Evolutionary conservation across 768 basidiomycete genomes (phyloP).

Genomic region (Asterophora parasitica): DNA sequence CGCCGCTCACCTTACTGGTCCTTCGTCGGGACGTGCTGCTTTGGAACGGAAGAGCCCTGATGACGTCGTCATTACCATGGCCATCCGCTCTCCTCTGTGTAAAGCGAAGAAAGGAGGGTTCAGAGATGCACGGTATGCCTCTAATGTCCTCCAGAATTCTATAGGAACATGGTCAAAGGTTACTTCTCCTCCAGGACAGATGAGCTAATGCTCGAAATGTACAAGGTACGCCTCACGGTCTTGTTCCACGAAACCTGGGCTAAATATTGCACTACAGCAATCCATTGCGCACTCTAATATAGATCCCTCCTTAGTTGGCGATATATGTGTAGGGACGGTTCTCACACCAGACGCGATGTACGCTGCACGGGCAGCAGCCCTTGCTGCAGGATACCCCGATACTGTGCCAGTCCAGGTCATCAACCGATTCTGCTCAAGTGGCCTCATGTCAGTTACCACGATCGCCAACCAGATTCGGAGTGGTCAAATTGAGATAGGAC

Average conservation of each 20-base stretch:
- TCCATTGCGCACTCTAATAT: conserved; percentile 53
- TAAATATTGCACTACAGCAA: conserved; percentile 36
- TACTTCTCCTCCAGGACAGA: conserved; percentile 47
- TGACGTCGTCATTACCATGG: conserved; percentile 81
- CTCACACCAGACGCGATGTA: conserved; percentile 62
- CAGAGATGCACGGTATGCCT: conserved; percentile 59
- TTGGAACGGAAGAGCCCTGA: conserved; percentile 59
- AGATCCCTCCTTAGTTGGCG: conserved; percentile 62
- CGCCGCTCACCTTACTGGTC: conserved; percentile 48
- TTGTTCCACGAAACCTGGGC: background rate
- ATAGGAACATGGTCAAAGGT: conserved; percentile 8
- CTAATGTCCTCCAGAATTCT: background rate
- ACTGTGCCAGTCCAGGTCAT: conserved; percentile 67
- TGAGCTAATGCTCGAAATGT: conserved; percentile 78
- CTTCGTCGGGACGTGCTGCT: conserved; percentile 41
- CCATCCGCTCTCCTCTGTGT: conserved; percentile 70
- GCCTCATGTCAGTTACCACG: conserved; percentile 77
- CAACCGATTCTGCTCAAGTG: conserved; percentile 81
- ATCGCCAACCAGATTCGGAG: conserved; percentile 72
- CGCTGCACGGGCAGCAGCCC: conserved; percentile 66
- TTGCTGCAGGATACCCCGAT: conserved; percentile 81
- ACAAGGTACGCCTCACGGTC: conserved; percentile 44
- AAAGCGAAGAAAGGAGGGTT: conserved; percentile 74
- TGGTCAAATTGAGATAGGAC: conserved; percentile 77
- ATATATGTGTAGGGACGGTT: conserved; percentile 79